Conservation (phyloP, 495 filamentous ascomycete species). For the Pyrenopolyporus hunteri region DNA sequence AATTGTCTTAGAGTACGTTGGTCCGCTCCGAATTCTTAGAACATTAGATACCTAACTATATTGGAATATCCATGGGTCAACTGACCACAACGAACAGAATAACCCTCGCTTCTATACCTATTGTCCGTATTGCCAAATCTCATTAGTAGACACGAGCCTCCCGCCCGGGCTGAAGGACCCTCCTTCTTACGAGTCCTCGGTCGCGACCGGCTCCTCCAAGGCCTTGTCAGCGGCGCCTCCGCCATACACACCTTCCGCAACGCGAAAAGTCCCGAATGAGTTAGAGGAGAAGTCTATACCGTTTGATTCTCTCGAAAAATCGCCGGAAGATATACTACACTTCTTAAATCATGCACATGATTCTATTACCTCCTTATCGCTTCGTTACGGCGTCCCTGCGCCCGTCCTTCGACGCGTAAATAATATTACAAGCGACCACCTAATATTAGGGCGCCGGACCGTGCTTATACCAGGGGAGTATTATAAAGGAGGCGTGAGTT, state of each 20-base stretch:
- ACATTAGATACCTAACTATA: background rate
- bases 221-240: conserved; percentile 46
- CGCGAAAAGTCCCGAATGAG: conserved; percentile 12
- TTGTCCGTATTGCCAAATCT: conserved; percentile 63
- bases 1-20: conserved; percentile 64
- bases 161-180: conserved; percentile 63
- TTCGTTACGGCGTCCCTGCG: conserved; percentile 69
- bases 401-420: conserved; percentile 64
- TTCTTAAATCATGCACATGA: conserved; percentile 69
- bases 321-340: conserved; percentile 66
- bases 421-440: conserved; percentile 66
- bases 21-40: background rate
- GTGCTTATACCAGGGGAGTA: conserved; percentile 69
- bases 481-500: conserved; percentile 65
- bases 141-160: conserved; percentile 53
- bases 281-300: conserved; percentile 37
- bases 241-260: conserved; percentile 43
- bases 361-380: conserved; percentile 65
- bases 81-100: conserved; percentile 47
- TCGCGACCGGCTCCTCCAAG: conserved; percentile 34
- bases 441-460: conserved; percentile 68
- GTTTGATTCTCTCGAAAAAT: conserved; percentile 25
- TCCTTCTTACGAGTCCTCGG: conserved; percentile 60
- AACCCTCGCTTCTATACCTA: conserved; percentile 74
- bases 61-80: background rate